These are phyloP conservation scores for Yamadazyma siamensis DNA, from an alignment of 1,139 yeast genomes.

Conservation along the genomic window DNA sequence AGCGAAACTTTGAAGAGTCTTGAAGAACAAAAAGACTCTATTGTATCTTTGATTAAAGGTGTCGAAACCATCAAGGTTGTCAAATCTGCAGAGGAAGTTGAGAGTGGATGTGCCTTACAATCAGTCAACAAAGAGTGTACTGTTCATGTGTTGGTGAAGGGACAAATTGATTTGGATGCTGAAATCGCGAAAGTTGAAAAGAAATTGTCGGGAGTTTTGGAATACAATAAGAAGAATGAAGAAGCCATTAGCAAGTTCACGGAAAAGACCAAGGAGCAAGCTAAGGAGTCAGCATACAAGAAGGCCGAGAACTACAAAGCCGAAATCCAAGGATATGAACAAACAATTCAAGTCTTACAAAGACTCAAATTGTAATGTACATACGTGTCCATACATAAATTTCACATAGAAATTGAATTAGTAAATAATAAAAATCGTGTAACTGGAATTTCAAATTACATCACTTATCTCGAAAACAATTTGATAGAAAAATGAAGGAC, in stretches of 20 bases:
- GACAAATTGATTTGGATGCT: constrained; percentile 87
- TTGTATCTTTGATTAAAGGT: constrained; percentile 88
- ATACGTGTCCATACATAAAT: too few species aligned
- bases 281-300: constrained; percentile 70
- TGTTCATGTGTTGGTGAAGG: constrained; percentile 89
- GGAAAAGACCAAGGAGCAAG: constrained; percentile 78
- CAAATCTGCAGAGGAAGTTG: constrained; percentile 50
- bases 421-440: too few species aligned
- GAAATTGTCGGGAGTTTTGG: constrained; percentile 65
- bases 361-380: constrained; percentile 66
- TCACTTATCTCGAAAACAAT: too few species aligned
- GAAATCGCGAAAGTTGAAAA: constrained; percentile 81
- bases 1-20: constrained; percentile 51
- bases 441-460: too few species aligned
- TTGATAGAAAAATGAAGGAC: too few species aligned
- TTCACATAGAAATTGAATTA: too few species aligned
- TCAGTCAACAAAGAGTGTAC: constrained; percentile 77
- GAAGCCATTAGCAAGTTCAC: constrained; percentile 68
- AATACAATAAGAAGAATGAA: constrained; percentile 38
- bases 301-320: constrained; percentile 73
- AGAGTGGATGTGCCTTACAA: constrained; percentile 86
- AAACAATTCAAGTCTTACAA: constrained; percentile 72
- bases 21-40: constrained; percentile 71
- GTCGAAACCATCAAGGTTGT: constrained; percentile 71
- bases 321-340: constrained; percentile 82